Percentiles rank a stretch among this genome's conserved stretches.
These are phyloP conservation scores for Coemansia sp. DNA, from an alignment of 192 early-diverging fungal genomes.

Conservation along the genomic window DNA sequence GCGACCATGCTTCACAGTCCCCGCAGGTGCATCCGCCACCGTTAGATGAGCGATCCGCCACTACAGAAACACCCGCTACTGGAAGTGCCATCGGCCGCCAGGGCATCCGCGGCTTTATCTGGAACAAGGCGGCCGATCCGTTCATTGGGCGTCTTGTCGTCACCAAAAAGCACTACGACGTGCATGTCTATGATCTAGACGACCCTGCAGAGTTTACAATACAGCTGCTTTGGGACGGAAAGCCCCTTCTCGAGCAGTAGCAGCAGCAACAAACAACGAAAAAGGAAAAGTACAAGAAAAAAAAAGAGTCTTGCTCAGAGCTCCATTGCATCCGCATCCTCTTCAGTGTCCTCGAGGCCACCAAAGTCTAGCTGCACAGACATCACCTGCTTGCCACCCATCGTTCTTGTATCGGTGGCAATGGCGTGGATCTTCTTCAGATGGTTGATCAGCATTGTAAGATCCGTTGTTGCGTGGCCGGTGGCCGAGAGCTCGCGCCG, in stretches of 20 bases:
- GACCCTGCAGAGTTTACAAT: slow-evolving; percentile 39
- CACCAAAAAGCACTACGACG: slow-evolving; percentile 43
- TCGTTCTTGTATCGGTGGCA: slow-evolving; percentile 23
- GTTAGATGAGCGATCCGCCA: not conserved
- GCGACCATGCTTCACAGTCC: not conserved
- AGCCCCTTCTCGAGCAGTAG: slow-evolving; percentile 17
- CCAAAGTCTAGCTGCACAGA: slow-evolving; percentile 45
- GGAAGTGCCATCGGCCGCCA: not conserved
- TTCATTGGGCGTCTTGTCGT: slow-evolving; percentile 44
- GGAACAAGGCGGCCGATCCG: slow-evolving; percentile 40
- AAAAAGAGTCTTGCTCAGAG: not conserved
- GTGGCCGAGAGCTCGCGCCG: slow-evolving; percentile 35
- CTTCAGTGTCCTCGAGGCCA: slow-evolving; percentile 23
- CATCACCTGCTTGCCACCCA: slow-evolving; percentile 42
- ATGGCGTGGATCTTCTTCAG: slow-evolving; percentile 41
- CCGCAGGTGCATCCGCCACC: not conserved
- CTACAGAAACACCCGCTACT: not conserved
- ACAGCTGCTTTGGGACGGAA: slow-evolving; percentile 49
- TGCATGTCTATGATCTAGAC: slow-evolving; percentile 20
- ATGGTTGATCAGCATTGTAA: slow-evolving; percentile 36
- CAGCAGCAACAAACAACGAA: not conserved
- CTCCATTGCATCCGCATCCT: not conserved
- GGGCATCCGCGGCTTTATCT: slow-evolving; percentile 43
- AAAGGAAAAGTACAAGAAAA: not conserved
- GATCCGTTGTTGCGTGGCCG: slow-evolving; percentile 37